Base-by-base conservation (phyloP, 495 filamentous ascomycete species). In the Neurospora discreta region DNA sequence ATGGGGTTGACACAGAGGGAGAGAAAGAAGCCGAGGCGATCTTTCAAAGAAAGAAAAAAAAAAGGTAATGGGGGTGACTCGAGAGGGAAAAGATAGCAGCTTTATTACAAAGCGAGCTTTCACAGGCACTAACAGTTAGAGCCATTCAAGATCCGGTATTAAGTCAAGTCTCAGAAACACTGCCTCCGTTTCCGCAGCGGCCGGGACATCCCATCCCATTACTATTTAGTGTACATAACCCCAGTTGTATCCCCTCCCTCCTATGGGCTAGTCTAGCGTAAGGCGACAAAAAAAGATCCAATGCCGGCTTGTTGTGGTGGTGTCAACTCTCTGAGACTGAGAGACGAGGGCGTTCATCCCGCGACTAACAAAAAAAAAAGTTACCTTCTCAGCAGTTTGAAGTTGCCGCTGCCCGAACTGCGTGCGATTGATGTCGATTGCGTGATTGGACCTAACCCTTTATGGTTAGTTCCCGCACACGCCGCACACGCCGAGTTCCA, bases 401-500 rank as follows among this genome's bases (percentile, higher is more conserved):
- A 65, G 26, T 73, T 71, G 65, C 71, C 68, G 60, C 68, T 39
- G 71, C 68, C 72, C 72, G 72, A 76, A 69, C 46, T 73, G 69
- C 70, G 40, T 71, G 71, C 71, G 71, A 73, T 73, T n/a, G 75
- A 73, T 60, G 71, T 69, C 71, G 73, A 78, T 78, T 40, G 75
- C 77, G 77, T 77, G 75, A 78, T 78, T 73, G 5, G 20, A 46
- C 69, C 77, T 78, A 80, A 65, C 68, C 76, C 2, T 3, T 39
- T 77, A 20, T 30, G 69, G 72, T 9, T 3, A 65, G 52, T 65
- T 33, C 2, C 52, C 52, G 52, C 33, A 36, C 33, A 36, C 33
- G 33, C 33, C 33, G 33, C 52, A 33, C 52, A 65, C 0, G 3
- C 52, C 52, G 52, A 65, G 52, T 65, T 65, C 52, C 52, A 65